These are phyloP conservation scores for Punica granatum DNA, from an alignment of 345 rosid species.

Conservation along the genomic window DNA sequence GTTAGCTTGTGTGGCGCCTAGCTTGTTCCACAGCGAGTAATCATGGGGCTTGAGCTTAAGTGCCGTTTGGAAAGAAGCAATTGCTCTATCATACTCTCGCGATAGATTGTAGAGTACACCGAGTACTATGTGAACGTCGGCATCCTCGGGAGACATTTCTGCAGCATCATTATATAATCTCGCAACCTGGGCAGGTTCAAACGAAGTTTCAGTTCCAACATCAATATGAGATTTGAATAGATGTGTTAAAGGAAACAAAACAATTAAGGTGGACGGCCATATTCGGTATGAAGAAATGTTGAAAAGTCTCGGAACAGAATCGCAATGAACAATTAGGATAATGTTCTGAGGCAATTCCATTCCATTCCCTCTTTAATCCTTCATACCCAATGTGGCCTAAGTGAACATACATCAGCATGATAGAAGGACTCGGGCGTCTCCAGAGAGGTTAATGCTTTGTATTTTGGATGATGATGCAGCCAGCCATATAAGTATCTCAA, in stretches of 20 bases:
- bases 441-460: conserved; percentile 60
- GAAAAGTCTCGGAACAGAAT: background rate
- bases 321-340: background rate
- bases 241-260: background rate
- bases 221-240: background rate
- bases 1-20: conserved; percentile 98
- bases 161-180: conserved; percentile 84
- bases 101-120: conserved; percentile 93
- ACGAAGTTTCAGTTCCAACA: background rate
- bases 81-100: conserved; percentile 88
- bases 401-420: conserved; percentile 72
- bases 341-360: background rate
- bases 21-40: conserved; percentile 99
- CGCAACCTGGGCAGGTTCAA: conserved; percentile 42
- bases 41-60: conserved; percentile 87
- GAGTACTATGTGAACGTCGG: conserved; percentile 90
- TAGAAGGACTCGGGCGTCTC: conserved; percentile 60
- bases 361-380: background rate
- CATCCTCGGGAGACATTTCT: conserved; percentile 89
- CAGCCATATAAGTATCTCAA: conserved; percentile 88
- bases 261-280: background rate
- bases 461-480: conserved; percentile 83
- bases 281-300: background rate
- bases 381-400: conserved; percentile 1
- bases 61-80: conserved; percentile 70